phyloP scores from a whole-genome alignment of 176 grass and related monocot species.

The Dendrocalamus sinicus region DNA sequence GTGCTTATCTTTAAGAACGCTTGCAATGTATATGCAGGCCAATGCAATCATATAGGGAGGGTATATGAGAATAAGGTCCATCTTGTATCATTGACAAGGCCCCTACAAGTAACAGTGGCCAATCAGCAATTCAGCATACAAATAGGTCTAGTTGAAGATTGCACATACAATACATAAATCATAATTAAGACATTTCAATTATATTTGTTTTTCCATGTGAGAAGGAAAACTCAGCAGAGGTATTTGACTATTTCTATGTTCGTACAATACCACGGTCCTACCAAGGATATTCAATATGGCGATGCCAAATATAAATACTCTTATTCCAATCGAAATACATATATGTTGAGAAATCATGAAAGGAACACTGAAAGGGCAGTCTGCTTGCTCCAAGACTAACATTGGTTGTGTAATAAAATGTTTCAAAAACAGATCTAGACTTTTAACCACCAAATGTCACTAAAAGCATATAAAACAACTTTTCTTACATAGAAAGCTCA shows the following conservation, averaged over 20 bases:
- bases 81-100: slow-evolving; percentile 95
- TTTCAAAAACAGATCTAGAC: not conserved
- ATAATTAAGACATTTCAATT: not conserved
- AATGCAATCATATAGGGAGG: slow-evolving; percentile 97
- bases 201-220: not conserved
- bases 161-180: not conserved
- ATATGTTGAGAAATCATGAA: not conserved
- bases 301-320: slow-evolving; percentile 2
- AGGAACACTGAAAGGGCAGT: not conserved
- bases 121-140: slow-evolving; percentile 37
- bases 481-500: slow-evolving; percentile 5
- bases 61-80: slow-evolving; percentile 93
- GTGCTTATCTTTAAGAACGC: slow-evolving; percentile 83
- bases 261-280: not conserved
- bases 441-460: slow-evolving; percentile 2
- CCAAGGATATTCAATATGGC: slow-evolving; percentile 23
- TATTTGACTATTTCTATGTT: not conserved
- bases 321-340: not conserved
- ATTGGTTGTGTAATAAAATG: slow-evolving; percentile 8
- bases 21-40: slow-evolving; percentile 94
- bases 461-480: slow-evolving; percentile 20
- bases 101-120: slow-evolving; percentile 55
- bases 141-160: slow-evolving; percentile 8
- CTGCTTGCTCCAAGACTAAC: slow-evolving; percentile 2
- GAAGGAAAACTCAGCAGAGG: not conserved